Percentiles rank a stretch among this genome's conserved stretches.
Conservation (phyloP, 805 yeast species). For the Ogataea paradorogensis region DNA sequence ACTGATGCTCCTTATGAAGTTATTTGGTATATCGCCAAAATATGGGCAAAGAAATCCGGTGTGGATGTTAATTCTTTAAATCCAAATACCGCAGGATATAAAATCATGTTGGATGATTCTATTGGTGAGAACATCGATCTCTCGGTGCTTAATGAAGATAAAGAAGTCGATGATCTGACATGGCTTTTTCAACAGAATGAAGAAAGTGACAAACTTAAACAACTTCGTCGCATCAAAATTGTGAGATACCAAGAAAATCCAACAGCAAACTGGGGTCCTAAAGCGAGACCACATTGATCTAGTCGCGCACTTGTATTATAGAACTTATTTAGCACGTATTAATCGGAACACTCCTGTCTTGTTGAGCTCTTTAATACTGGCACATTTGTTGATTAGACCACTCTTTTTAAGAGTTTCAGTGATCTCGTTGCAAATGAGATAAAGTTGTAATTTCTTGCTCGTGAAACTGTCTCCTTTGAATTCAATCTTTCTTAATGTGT, state of each 20-base stretch:
- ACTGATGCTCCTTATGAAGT: constrained; percentile 86
- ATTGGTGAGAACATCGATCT: constrained; percentile 36
- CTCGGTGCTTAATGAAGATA: constrained; percentile 23
- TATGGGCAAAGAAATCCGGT: constrained; percentile 53
- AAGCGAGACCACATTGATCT: constrained; percentile 51
- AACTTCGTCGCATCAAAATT: constrained; percentile 70
- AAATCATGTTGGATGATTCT: constrained; percentile 46
- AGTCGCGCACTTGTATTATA: not conserved
- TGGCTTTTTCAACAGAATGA: constrained; percentile 63
- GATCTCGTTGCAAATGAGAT: constrained; percentile 1
- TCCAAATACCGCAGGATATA: constrained; percentile 55
- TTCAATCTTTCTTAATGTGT: not conserved
- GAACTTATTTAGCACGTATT: not conserved
- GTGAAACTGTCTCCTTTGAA: not conserved
- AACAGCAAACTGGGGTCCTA: constrained; percentile 96
- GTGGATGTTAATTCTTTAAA: constrained; percentile 40
- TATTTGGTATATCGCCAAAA: constrained; percentile 68
- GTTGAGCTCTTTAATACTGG: constrained; percentile 1
- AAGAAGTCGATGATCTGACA: constrained; percentile 27
- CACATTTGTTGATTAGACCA: not conserved
- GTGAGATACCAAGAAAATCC: constrained; percentile 93
- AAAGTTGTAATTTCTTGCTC: not conserved
- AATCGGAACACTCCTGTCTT: constrained; percentile 3
- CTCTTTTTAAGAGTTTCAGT: not conserved
- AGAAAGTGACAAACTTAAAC: constrained; percentile 54